These are phyloP conservation scores for Miscanthus sacchariflorus DNA, from an alignment of 202 grass and related monocot species.

Conservation along the genomic window DNA sequence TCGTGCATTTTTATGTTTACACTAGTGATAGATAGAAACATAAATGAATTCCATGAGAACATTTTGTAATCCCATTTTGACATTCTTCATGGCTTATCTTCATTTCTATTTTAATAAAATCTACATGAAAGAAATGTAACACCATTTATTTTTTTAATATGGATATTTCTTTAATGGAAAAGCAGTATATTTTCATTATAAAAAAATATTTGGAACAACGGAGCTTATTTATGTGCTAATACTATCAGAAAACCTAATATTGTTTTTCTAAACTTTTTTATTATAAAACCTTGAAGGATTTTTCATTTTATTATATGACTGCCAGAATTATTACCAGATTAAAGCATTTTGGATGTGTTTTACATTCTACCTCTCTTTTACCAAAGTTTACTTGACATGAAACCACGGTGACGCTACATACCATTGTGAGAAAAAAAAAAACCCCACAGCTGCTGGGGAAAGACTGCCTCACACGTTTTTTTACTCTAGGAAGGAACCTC, in stretches of 20 bases:
- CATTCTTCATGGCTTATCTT: not conserved
- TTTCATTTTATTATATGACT: constrained; percentile 33
- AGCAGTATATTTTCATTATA: not conserved
- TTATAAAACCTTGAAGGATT: constrained; percentile 13
- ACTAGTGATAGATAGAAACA: not conserved
- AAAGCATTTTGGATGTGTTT: constrained; percentile 30
- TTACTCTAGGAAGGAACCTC: not conserved
- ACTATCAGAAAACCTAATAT: not conserved
- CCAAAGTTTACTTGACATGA: constrained; percentile 6
- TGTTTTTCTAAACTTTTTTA: not conserved
- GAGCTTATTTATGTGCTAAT: not conserved
- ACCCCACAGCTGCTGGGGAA: too few species aligned
- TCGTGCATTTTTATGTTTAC: not conserved
- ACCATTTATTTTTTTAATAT: not conserved
- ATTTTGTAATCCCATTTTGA: not conserved
- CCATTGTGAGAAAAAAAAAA: not conserved
- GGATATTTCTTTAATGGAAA: constrained; percentile 4
- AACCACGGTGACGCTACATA: not conserved
- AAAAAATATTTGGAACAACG: not conserved
- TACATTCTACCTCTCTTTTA: not conserved
- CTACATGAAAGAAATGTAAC: not conserved
- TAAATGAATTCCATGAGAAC: constrained; percentile 7
- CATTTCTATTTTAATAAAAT: not conserved
- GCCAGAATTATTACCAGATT: not conserved
- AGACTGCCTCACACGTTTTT: too few species aligned